Evolutionary conservation across 768 basidiomycete genomes (phyloP), one percentile per base, ranked within the genome.

Genomic region (Tricholoma hemisulphureum): DNA sequence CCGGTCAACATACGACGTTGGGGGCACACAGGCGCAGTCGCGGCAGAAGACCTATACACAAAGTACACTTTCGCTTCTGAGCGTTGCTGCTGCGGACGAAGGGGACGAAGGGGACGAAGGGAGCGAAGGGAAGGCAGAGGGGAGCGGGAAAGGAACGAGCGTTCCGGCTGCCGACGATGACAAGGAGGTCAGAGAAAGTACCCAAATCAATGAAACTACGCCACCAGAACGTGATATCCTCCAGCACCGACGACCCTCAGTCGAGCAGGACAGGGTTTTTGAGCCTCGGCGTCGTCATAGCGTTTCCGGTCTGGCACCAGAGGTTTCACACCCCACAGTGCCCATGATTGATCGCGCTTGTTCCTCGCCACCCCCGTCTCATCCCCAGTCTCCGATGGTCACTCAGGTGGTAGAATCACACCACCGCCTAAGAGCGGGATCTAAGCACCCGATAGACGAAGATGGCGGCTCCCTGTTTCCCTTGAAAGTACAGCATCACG

Each of bases 1-100:
- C 0, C 77, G 92, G n/a, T 87, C 90, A 0, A 91, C 89, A 0
- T 97, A 80, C 63, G 80, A 85, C 31, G 75, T 93, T 21, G 67
- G 62, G 2, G 13, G 54, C 37, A 68, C 68, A 16, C 62, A 66
- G 29, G 43, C 50, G 1, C 37, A 53, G 16, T 41, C 53, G 11
- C 68, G 64, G 28, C 49, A 48, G 1, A 48, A 58, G 58, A 6
- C 46, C 16, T 26, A 48, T n/a, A 62, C 56, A 1, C 69, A 74
- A 39, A 66, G 65, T 28, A 60, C 61, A 2, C 67, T 65, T 41
- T 52, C 69, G 2, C 60, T 52, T n/a, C 7, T 43, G 11, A 28
- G 45, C 14, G 48, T 21, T 2, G 16, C 54, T 4, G 39, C 18
- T 3, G 6, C 41, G 20, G 10, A 31, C 4, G 18, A 41, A 26